Conservation (phyloP, 495 filamentous ascomycete species). For the Xylaria palmicola region DNA sequence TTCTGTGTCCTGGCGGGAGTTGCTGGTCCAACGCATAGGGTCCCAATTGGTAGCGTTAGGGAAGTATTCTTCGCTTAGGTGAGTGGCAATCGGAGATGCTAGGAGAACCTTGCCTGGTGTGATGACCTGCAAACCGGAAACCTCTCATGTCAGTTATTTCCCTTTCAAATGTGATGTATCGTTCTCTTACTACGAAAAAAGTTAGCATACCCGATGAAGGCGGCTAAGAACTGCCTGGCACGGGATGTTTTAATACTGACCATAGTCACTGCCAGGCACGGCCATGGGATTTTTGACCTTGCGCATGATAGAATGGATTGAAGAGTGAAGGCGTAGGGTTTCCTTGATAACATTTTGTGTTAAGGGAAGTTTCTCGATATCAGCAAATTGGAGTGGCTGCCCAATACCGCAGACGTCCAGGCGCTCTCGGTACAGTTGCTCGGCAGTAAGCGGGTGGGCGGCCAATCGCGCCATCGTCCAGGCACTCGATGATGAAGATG, state of each 20-base stretch:
- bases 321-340: slow-evolving; percentile 63
- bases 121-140: slow-evolving; percentile 39
- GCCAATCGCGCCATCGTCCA: slow-evolving; percentile 69
- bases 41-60: slow-evolving; percentile 48
- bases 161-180: background rate
- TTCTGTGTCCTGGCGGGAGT: slow-evolving; percentile 34
- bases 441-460: slow-evolving; percentile 55
- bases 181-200: background rate
- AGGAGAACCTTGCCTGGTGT: slow-evolving; percentile 63
- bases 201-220: background rate
- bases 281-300: slow-evolving; percentile 64
- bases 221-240: background rate
- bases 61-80: slow-evolving; percentile 46
- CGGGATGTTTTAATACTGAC: background rate
- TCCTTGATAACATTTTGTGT: slow-evolving; percentile 62
- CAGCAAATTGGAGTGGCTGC: slow-evolving; percentile 50
- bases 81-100: slow-evolving; percentile 58
- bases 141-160: background rate
- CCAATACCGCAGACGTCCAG: slow-evolving; percentile 47
- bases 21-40: slow-evolving; percentile 49
- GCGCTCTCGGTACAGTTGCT: slow-evolving; percentile 64
- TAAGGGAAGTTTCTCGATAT: slow-evolving; percentile 59
- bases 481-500: slow-evolving; percentile 61
- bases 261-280: slow-evolving; percentile 62
- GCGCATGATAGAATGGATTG: slow-evolving; percentile 70